Conservation (phyloP, 1,139 yeast species). For the Protomyces macrosporus region DNA sequence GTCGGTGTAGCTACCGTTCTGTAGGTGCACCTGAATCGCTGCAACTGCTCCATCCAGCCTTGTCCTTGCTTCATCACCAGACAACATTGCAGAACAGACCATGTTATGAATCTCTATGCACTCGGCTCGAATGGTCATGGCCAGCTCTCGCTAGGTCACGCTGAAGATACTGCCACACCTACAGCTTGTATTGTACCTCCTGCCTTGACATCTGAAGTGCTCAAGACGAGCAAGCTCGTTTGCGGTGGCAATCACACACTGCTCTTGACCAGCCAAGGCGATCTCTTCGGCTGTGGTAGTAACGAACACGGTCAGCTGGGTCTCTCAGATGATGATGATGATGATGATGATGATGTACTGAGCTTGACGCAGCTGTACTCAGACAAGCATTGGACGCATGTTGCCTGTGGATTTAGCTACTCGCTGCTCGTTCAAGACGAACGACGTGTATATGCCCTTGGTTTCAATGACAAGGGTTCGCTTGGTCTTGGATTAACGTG, state of each 20-base stretch:
- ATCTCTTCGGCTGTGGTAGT: constrained; percentile 56
- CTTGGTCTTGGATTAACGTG: constrained; percentile 52
- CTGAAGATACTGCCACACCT: constrained; percentile 28
- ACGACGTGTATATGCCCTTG: constrained; percentile 50
- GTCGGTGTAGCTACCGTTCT: too few relatives aligned
- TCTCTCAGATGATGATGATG: neutral
- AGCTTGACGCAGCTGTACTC: constrained; percentile 27
- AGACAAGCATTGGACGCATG: constrained; percentile 27
- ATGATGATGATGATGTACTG: constrained; percentile 1
- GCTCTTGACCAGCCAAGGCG: constrained; percentile 51
- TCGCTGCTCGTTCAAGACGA: constrained; percentile 48
- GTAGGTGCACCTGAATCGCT: neutral
- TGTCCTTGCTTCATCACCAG: neutral
- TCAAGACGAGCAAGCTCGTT: constrained; percentile 37
- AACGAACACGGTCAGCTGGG: constrained; percentile 57
- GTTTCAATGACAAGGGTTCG: constrained; percentile 68
- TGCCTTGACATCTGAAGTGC: constrained; percentile 14
- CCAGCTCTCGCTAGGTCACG: constrained; percentile 29
- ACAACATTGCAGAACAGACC: neutral
- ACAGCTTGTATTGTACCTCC: constrained; percentile 20
- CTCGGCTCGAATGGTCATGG: constrained; percentile 32
- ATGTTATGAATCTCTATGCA: constrained; percentile 19
- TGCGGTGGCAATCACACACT: constrained; percentile 90
- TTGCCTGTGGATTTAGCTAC: constrained; percentile 75
- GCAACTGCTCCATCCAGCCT: neutral